Base-by-base conservation (phyloP, 163 green algal genomes). In the Chlamydomonas reinhardtii region DNA sequence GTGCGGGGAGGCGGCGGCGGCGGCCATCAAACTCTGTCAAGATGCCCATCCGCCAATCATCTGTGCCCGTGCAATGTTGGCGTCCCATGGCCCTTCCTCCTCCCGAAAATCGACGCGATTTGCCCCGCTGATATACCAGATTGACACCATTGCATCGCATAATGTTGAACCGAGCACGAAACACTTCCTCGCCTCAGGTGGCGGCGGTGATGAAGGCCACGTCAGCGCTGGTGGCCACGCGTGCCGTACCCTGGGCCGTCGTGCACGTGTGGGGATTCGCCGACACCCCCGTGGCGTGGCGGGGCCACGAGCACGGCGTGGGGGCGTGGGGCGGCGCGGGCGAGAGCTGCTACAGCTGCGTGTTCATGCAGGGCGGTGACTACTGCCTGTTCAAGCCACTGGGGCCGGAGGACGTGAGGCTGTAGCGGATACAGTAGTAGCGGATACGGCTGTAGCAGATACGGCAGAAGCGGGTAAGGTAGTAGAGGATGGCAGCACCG, bases 251-350 rank as follows among this genome's bases (percentile, higher is more conserved):
- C 24, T 86, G 80, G 80, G 80, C 80, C 16, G 80, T 34, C 2
- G 80, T 86, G 8, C 54, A 79, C 27, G 80, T 86, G 54, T 86
- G 80, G 80, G 80, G 80, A 39, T 86, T 86, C 48, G 70, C 80
- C 14, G 80, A 86, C 80, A 73, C 80, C 35, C 80, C 80, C 70
- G 80, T 86, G 31, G 80, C 80, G 16, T 86, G 80, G 80, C 34
- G 27, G 20, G 80, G 80, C 27, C 24, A 80, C 70, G 80, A 86
- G 70, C 80, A 86, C 56, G 80, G 54, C 54, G 24, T 56, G 48
- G 48, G 54, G 0, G 70, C 70, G 9, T 86, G 80, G 80, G 80
- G 70, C 37, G 80, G 80, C 2, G 69, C 80, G 32, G 80, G 80
- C 34, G 80, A 86, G 70, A 86, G 80, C 56, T 39, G 54, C 80